phyloP scores from a whole-genome alignment of 2,329 filamentous ascomycete genomes.

The Diplodia mutila region DNA sequence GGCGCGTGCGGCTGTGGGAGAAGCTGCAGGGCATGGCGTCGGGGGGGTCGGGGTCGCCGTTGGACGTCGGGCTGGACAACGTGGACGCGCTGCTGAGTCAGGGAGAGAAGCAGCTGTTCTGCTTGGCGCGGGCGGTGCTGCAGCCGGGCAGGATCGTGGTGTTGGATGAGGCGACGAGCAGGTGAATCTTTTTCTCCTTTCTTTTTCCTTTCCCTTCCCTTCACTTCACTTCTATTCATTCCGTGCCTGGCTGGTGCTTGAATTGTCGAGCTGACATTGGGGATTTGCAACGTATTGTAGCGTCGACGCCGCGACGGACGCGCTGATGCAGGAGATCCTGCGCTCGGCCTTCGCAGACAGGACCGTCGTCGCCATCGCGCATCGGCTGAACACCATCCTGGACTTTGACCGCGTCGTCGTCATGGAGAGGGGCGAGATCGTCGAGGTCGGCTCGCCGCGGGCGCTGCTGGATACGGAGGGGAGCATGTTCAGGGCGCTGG shows the following conservation, averaged over 20 bases:
- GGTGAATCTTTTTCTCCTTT: constrained; percentile 32
- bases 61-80: constrained; percentile 28
- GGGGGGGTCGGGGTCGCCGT: constrained; percentile 1
- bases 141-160: constrained; percentile 36
- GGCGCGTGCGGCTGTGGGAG: constrained; percentile 31
- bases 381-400: constrained; percentile 60
- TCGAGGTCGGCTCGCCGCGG: constrained; percentile 41
- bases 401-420: constrained; percentile 59
- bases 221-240: too few relatives aligned
- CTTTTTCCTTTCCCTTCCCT: not conserved
- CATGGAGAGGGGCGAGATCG: constrained; percentile 54
- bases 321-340: constrained; percentile 60
- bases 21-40: constrained; percentile 22
- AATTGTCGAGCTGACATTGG: not conserved
- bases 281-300: constrained; percentile 39
- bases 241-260: too few relatives aligned
- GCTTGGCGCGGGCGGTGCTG: constrained; percentile 63
- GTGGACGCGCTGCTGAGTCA: constrained; percentile 30
- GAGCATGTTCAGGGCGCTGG: constrained; percentile 28
- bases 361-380: constrained; percentile 64
- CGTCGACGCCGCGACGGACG: constrained; percentile 62
- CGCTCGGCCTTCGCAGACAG: constrained; percentile 57
- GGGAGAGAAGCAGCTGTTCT: constrained; percentile 68
- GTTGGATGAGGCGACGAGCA: constrained; percentile 41
- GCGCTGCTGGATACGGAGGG: constrained; percentile 26